Base-by-base conservation (phyloP, 495 filamentous ascomycete genomes). In the Lepidopterella palustris region DNA sequence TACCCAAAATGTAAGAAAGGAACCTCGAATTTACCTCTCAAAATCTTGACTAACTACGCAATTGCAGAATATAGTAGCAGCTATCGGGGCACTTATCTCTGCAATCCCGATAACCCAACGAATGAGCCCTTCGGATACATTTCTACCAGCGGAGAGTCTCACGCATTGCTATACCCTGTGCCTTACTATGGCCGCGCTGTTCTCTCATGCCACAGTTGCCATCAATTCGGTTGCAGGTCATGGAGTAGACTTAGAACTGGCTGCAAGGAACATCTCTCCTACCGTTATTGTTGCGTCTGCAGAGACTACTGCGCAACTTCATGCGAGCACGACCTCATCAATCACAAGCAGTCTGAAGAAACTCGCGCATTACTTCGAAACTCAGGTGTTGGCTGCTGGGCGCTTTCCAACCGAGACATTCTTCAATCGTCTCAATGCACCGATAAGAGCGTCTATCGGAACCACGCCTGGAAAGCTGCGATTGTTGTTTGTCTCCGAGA, bases 81-180 rank as follows among this genome's bases (percentile, higher is more conserved):
- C 82, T 31, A 82, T 93, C 62, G 84, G 84, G 27, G 85, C 87
- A n/a, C 82, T 92, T 66, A 79, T 89, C 40, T 81, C 85, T 47
- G 79, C 84, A 4, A 72, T 97, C 57, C 91, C 92, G 29, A 80
- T 81, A 10, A 73, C 73, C 26, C 86, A 96, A 67, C 84, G 88
- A 35, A 77, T 96, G 58, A 80, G 71, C 10, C 76, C 84, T 4
- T 77, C 81, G 2, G 93, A 99, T 67, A 75, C 95, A 25, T 89
- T 99, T 69, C 80, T 97, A n/a, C 86, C 92, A 0, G 89, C 89
- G 39, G 89, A 92, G 61, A 85, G 87, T 2, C 83, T 97, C 23
- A 86, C 86, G 1, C 79, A 84, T 47, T 84, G 85, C 0, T 95
- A 95, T 72, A 80, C 89, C 1, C 81, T 97, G 15, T 81, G 84